Conservation (phyloP, 2,329 filamentous ascomycete genomes). For the Epichloe sibirici region DNA sequence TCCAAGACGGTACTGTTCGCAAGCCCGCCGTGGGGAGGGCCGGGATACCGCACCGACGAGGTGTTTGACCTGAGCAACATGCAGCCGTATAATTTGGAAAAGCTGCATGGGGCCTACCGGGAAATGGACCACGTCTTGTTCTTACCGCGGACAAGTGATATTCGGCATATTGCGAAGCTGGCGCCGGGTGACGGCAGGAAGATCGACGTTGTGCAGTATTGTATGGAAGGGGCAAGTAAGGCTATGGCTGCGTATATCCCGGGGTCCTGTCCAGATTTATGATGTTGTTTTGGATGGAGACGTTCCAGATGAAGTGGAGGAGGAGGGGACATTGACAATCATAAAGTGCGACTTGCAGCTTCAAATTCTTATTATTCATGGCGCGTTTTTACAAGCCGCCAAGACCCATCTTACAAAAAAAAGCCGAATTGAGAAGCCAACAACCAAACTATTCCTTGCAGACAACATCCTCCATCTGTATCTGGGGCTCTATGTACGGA, state of each 20-base stretch:
- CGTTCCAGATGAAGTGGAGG: not conserved
- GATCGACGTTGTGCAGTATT: slow-evolving; percentile 77
- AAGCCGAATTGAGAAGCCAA: not conserved
- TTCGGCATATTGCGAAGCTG: slow-evolving; percentile 61
- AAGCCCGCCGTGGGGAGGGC: slow-evolving; percentile 49
- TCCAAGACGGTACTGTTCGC: slow-evolving; percentile 38
- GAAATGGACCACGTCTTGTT: slow-evolving; percentile 58
- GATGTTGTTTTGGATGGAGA: not conserved
- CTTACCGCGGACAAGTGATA: slow-evolving; percentile 72
- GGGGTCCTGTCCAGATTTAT: slow-evolving; percentile 7
- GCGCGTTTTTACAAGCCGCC: no score
- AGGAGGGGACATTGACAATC: no score
- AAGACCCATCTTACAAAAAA: no score
- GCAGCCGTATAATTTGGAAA: slow-evolving; percentile 68
- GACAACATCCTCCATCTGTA: slow-evolving; percentile 18
- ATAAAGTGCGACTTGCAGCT: no score
- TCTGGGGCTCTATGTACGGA: slow-evolving; percentile 19
- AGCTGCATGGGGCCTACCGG: slow-evolving; percentile 51
- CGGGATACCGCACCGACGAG: slow-evolving; percentile 42
- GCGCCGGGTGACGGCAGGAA: slow-evolving; percentile 35
- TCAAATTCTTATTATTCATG: no score
- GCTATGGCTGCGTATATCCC: slow-evolving; percentile 55
- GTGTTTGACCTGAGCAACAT: slow-evolving; percentile 78
- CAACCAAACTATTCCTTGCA: not conserved
- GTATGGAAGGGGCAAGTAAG: slow-evolving; percentile 81